These are phyloP conservation scores for Lentinula novae-zelandiae DNA, from an alignment of 1,284 basidiomycete genomes.

Conservation along the genomic window DNA sequence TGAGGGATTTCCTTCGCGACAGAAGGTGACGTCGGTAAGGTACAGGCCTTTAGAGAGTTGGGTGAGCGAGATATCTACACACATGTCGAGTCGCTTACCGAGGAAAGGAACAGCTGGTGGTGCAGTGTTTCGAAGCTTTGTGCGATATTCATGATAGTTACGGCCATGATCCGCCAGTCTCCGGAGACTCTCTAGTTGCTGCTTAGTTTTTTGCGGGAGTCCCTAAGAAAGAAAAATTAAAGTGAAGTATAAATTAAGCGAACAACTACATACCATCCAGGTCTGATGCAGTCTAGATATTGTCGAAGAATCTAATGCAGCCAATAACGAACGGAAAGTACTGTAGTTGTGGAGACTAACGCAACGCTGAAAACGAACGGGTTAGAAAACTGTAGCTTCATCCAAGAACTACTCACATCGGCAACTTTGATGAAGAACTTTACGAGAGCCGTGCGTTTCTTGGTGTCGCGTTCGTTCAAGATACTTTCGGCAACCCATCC, in stretches of 20 bases:
- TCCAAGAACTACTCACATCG: constrained; percentile 60
- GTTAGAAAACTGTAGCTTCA: constrained; percentile 26
- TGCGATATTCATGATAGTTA: constrained; percentile 92
- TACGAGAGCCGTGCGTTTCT: constrained; percentile 80
- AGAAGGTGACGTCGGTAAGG: constrained; percentile 92
- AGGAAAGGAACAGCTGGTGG: constrained; percentile 92
- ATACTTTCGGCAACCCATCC: constrained; percentile 97
- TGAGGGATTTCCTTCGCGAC: constrained; percentile 90
- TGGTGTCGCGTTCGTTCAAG: constrained; percentile 83
- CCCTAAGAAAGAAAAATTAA: constrained; percentile 43
- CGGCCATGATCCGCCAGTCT: constrained; percentile 86
- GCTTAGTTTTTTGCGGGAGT: constrained; percentile 80
- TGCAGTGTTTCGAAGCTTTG: constrained; percentile 74
- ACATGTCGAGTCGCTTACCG: constrained; percentile 38
- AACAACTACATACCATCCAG: constrained; percentile 67
- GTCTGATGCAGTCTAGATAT: constrained; percentile 89
- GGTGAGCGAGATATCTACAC: background rate
- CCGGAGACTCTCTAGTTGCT: constrained; percentile 78
- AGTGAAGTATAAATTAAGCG: background rate
- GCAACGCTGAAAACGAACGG: constrained; percentile 64
- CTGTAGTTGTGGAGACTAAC: constrained; percentile 86
- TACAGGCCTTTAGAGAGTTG: constrained; percentile 59
- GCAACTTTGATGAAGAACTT: constrained; percentile 98
- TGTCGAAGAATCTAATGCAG: constrained; percentile 92
- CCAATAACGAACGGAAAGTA: constrained; percentile 89